These are phyloP conservation scores for cucumber (Cucumis sativus) DNA, from an alignment of 306 rosid species.

Conservation along the genomic window Cucumber_9930_V3 NC_026659.2:18753501-18754000, in stretches of 20 bases:
- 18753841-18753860: background rate
- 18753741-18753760: constrained; percentile 56
- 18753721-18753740: constrained; percentile 55
- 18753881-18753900: constrained; percentile 92
- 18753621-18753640: background rate
- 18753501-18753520: too few relatives aligned
- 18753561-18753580: too few relatives aligned
- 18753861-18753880: constrained; percentile 11
- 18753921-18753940: constrained; percentile 38
- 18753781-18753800: constrained; percentile 13
- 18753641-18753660: constrained; percentile 42
- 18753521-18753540: too few relatives aligned
- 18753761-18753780: constrained; percentile 99
- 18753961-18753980: constrained; percentile 18
- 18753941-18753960: constrained; percentile 10
- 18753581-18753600: background rate
- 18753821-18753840: background rate
- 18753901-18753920: constrained; percentile 98
- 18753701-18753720: constrained; percentile 46
- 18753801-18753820: background rate
- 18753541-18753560: background rate
- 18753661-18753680: constrained; percentile 71
- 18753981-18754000: constrained; percentile 63
- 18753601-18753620: background rate
- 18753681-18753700: constrained; percentile 6